A percentile compares a stretch with the other conserved stretches of the same genome.
Conservation (phyloP, 2,329 filamentous ascomycete species). For the Diaporthe caulivora region DNA sequence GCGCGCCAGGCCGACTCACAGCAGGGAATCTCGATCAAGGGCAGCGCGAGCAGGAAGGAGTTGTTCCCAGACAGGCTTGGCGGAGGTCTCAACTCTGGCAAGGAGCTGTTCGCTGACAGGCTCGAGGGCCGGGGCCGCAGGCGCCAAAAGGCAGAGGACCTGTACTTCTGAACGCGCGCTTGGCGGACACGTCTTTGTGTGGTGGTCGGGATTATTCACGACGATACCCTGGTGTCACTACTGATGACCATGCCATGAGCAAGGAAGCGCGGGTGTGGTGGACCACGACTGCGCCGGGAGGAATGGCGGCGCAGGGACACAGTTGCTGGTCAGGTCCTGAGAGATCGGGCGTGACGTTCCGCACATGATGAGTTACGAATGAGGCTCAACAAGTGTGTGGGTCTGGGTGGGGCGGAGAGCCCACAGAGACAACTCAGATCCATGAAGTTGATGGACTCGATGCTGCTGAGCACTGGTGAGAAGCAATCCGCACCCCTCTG, state of each 20-base stretch:
- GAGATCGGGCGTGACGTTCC: background rate
- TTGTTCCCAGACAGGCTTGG: slow-evolving; percentile 75
- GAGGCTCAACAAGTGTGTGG: background rate
- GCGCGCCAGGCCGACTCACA: slow-evolving; percentile 60
- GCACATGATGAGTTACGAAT: background rate
- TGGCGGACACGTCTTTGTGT: background rate
- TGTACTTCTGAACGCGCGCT: slow-evolving; percentile 68
- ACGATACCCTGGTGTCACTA: too few species aligned
- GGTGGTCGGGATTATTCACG: too few species aligned
- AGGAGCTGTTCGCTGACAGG: slow-evolving; percentile 76
- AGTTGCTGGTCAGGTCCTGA: background rate
- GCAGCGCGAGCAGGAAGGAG: slow-evolving; percentile 72
- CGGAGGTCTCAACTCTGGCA: slow-evolving; percentile 68
- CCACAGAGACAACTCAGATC: slow-evolving; percentile 16
- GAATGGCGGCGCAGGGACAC: background rate
- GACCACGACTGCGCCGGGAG: background rate
- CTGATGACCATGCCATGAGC: too few species aligned
- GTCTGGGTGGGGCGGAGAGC: background rate
- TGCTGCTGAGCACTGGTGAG: slow-evolving; percentile 3
- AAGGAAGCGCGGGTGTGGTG: background rate
- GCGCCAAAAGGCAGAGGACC: slow-evolving; percentile 78
- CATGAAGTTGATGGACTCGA: background rate
- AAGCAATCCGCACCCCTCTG: background rate
- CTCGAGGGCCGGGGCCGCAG: slow-evolving; percentile 68
- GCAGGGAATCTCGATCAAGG: slow-evolving; percentile 75